Conservation (phyloP, 2,329 filamentous ascomycete species). For the Pseudovirgaria hyperparasitica region DNA sequence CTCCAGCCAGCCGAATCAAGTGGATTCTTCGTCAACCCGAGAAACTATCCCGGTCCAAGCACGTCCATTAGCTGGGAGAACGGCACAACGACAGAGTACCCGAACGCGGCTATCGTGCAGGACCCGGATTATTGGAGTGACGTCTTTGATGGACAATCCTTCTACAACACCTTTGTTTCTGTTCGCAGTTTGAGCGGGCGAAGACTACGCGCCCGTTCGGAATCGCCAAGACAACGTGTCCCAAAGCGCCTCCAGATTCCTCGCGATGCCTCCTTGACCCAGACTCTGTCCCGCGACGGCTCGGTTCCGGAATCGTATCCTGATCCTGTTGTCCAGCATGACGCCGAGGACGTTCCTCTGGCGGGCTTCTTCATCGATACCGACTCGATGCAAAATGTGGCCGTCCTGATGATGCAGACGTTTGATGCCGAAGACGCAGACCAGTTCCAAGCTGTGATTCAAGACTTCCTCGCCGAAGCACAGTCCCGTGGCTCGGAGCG, state of each 20-base stretch:
- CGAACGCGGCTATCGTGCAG: conserved; percentile 17
- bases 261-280: conserved; percentile 17
- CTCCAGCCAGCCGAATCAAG: conserved; percentile 18
- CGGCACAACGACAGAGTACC: conserved; percentile 16
- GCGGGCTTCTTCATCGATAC: conserved; percentile 34
- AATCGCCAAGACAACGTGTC: conserved; percentile 10
- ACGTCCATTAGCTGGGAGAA: conserved; percentile 23
- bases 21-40: conserved; percentile 17
- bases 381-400: conserved; percentile 27
- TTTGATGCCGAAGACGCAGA: conserved; percentile 21
- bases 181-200: conserved; percentile 6
- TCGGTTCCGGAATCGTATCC: conserved; percentile 22
- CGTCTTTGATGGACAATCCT: conserved; percentile 22
- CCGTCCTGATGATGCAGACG: conserved; percentile 31
- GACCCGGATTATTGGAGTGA: conserved; percentile 15
- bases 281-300: conserved; percentile 11
- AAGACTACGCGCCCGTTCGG: too few species aligned
- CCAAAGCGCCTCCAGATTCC: conserved; percentile 13
- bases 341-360: conserved; percentile 18
- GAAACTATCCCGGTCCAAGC: conserved; percentile 18
- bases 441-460: conserved; percentile 25
- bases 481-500: conserved; percentile 39
- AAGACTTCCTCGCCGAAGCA: conserved; percentile 35
- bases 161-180: conserved; percentile 25
- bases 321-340: conserved; percentile 20